Percentiles rank a stretch among this genome's conserved stretches.
phyloP scores from a whole-genome alignment of 2,329 filamentous ascomycete genomes.

The Diaporthe aspalathi region DNA sequence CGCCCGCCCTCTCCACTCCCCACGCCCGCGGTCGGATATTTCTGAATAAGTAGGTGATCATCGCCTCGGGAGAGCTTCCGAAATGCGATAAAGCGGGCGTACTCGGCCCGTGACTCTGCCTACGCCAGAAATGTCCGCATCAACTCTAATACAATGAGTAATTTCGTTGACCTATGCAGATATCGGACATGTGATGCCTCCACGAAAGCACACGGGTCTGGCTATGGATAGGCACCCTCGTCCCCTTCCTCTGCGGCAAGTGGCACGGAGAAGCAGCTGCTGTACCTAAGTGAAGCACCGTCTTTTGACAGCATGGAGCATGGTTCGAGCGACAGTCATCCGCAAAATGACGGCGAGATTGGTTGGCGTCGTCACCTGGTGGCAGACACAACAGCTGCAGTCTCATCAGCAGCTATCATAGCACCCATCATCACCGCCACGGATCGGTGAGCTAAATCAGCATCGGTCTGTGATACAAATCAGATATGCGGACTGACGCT shows the following conservation, averaged over 20 bases:
- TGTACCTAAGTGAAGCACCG: background rate
- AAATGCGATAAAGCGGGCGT: constrained; percentile 25
- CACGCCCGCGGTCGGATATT: background rate
- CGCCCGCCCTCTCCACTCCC: background rate
- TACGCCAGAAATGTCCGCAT: background rate
- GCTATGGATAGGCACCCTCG: background rate
- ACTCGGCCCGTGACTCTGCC: background rate
- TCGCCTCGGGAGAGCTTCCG: constrained; percentile 18
- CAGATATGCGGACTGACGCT: background rate
- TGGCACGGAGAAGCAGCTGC: constrained; percentile 7
- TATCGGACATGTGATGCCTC: background rate
- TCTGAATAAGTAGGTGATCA: background rate
- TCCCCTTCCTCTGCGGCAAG: background rate
- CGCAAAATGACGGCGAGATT: background rate
- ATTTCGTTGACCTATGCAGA: background rate
- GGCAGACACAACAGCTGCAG: constrained; percentile 10
- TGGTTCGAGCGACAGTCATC: background rate
- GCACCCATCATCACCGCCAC: constrained; percentile 20
- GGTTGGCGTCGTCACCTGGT: background rate
- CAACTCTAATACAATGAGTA: background rate
- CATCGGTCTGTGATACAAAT: background rate
- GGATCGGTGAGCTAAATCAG: background rate
- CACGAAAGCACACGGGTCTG: background rate
- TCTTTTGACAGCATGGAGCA: background rate
- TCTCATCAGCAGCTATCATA: constrained; percentile 15